Evolutionary conservation across 129 eudicot genomes (phyloP).

Genomic region (Smallanthus sonchifolius): DNA sequence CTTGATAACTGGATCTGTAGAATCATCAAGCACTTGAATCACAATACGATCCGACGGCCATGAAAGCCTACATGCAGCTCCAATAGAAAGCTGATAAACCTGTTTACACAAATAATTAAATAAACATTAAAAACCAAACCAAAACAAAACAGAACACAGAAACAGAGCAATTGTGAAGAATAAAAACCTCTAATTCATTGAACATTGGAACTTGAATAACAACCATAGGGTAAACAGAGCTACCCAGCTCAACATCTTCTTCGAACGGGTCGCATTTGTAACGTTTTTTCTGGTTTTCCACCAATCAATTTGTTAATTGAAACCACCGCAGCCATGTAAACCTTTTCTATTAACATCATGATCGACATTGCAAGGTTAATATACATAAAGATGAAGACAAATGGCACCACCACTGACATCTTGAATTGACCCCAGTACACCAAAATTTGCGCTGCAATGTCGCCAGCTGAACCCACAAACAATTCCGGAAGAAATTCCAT

Average conservation of each 20-base stretch:
- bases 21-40: conserved; percentile 63
- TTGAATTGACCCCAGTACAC: neutral
- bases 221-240: conserved; percentile 16
- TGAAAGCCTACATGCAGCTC: conserved; percentile 58
- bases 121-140: neutral
- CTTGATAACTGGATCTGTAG: conserved; percentile 47
- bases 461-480: conserved; percentile 36
- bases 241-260: conserved; percentile 27
- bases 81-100: conserved; percentile 55
- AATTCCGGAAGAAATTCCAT: conserved; percentile 24
- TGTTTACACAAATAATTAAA: neutral
- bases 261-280: conserved; percentile 22
- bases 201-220: conserved; percentile 22
- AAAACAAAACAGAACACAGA: neutral
- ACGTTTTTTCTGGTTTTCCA: conserved; percentile 21
- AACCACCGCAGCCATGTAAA: conserved; percentile 34
- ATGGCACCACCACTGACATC: neutral
- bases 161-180: neutral
- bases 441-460: conserved; percentile 18
- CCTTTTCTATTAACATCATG: conserved; percentile 30
- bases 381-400: neutral
- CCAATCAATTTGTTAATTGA: conserved; percentile 18
- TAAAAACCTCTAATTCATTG: conserved; percentile 26
- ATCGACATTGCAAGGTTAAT: neutral
- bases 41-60: conserved; percentile 58